Base-by-base conservation (phyloP, 2,329 filamentous ascomycete genomes). In the Hypoxylon sp. region DNA sequence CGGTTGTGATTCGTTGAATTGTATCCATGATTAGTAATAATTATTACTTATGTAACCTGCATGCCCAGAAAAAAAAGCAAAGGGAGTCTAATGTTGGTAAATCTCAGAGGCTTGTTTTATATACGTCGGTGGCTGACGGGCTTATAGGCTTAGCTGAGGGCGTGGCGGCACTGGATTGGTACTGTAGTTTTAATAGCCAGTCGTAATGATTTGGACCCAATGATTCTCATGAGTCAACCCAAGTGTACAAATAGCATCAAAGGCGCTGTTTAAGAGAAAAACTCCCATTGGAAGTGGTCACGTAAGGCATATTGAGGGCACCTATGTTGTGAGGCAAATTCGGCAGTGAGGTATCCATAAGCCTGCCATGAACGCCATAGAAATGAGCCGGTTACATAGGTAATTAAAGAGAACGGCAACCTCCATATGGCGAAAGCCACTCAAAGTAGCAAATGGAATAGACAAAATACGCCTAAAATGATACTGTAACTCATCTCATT, bases 81-180 rank as follows among this genome's bases (percentile, higher is more conserved):
- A 7, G 5, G 11, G 13, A 6, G 17, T 32, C 29, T 26, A 13
- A 4, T 11, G 15, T 12, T 25, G 2, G 9, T n/a, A n/a, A n/a
- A n/a, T 5, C 7, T 5, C 13, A 16, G n/a, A n/a, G 15, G 23
- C 8, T 31, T 27, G 12, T 13, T 12, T 43, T 34, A 13, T 23
- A 19, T 43, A 26, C 12, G n/a, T 17, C 5, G n/a, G 7, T 23
- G 29, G 15, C 21, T 29, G 31, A 16, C 23, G 36, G 21, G 23
- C 11, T 16, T n/a, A 29, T 15, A 27, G 31, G 27, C 41, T n/a
- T 20, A 29, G 31, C n/a, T 17, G 29, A 20, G 17, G 16, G 35
- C 41, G 30, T 35, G 41, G 41, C 31, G 15, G 19, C 12, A 30
- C 20, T 43, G 40, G 40, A 43, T 43, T 43, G 40, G 40, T 43